Conservation (phyloP, 2,329 filamentous ascomycete species). For the Nemania sp. region DNA sequence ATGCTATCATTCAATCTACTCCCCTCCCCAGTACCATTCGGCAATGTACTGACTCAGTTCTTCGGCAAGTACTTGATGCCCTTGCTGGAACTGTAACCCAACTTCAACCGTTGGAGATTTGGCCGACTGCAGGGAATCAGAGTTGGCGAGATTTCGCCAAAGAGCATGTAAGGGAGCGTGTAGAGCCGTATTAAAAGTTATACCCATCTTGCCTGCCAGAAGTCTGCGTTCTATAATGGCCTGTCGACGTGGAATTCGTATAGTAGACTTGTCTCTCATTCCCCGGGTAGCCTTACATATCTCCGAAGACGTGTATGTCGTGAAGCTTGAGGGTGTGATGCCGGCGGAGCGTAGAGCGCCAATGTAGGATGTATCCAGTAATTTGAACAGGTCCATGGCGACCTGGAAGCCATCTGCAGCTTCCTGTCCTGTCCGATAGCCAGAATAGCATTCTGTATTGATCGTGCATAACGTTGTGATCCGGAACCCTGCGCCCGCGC, state of each 20-base stretch:
- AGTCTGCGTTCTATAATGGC: constrained; percentile 63
- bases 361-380: constrained; percentile 69
- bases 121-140: constrained; percentile 49
- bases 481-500: too few species aligned
- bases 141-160: not conserved
- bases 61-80: constrained; percentile 72
- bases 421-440: constrained; percentile 65
- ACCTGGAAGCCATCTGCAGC: constrained; percentile 71
- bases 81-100: constrained; percentile 60
- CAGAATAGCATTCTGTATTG: constrained; percentile 66
- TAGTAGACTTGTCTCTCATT: constrained; percentile 60
- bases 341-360: constrained; percentile 64
- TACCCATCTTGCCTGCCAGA: constrained; percentile 51
- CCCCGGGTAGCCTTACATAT: constrained; percentile 63
- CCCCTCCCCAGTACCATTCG: not conserved
- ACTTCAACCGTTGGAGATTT: constrained; percentile 66
- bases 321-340: constrained; percentile 56
- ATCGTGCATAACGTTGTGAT: too few species aligned
- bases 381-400: constrained; percentile 68
- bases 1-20: not conserved
- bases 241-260: constrained; percentile 66
- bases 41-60: constrained; percentile 21
- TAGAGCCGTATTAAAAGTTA: not conserved
- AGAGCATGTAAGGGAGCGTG: not conserved
- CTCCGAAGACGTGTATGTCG: constrained; percentile 62